phyloP scores from a whole-genome alignment of 345 rosid species.

The Eutrema japonicum region DNA sequence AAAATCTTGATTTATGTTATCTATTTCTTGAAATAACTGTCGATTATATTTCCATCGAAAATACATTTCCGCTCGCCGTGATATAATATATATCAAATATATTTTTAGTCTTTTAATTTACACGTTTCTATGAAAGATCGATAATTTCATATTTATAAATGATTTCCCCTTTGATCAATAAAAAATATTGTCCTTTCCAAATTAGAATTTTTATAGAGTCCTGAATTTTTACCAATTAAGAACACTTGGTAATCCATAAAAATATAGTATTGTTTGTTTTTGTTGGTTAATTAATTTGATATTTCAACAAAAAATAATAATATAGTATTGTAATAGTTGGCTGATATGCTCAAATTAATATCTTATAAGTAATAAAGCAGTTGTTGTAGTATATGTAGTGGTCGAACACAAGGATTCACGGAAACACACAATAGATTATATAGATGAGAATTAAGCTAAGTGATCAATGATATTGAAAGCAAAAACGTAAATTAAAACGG shows the following conservation, averaged over 20 bases:
- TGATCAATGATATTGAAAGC: no score
- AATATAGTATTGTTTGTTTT: neutral
- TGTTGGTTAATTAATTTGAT: no score
- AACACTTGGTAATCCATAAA: neutral
- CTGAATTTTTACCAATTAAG: conserved; percentile 20
- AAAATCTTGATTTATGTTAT: neutral
- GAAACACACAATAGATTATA: no score
- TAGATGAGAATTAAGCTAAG: no score
- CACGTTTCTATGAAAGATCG: conserved; percentile 1
- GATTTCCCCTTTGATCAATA: neutral
- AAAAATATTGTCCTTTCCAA: neutral
- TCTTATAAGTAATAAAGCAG: no score
- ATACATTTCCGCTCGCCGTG: neutral
- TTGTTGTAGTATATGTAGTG: no score
- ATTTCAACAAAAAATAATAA: neutral
- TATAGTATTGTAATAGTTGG: neutral
- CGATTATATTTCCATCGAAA: neutral
- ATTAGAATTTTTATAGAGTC: neutral
- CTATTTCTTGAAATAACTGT: neutral
- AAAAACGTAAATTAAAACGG: no score
- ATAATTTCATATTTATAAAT: neutral
- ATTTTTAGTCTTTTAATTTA: neutral
- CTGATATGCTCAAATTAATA: no score
- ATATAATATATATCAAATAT: neutral
- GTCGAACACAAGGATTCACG: no score